Percentiles rank a stretch among this genome's conserved stretches.
Conservation (phyloP, 768 basidiomycete genomes). For the Obba rivulosa region DNA sequence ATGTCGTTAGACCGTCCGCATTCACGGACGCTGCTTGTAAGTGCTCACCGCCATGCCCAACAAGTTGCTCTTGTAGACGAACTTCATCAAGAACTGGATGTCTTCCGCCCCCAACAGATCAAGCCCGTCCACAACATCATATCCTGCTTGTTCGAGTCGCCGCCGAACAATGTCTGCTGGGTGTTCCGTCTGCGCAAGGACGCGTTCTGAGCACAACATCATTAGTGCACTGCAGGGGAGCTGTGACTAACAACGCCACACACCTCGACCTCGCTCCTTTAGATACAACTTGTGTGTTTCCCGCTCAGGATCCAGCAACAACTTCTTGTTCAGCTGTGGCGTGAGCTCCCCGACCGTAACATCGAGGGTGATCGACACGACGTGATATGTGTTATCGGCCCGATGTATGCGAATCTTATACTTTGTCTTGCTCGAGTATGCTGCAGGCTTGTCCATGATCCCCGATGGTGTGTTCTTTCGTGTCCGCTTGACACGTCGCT, state of each 20-base stretch:
- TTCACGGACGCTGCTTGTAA: too few species aligned
- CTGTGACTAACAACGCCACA: slow-evolving; percentile 22
- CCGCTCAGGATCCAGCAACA: slow-evolving; percentile 42
- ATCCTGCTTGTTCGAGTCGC: slow-evolving; percentile 85
- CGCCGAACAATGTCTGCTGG: slow-evolving; percentile 83
- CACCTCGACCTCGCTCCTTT: slow-evolving; percentile 72
- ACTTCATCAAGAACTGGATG: slow-evolving; percentile 80
- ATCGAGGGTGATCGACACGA: slow-evolving; percentile 55
- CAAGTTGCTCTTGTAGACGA: slow-evolving; percentile 79
- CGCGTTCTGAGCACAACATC: slow-evolving; percentile 53
- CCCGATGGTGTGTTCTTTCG: slow-evolving; percentile 2
- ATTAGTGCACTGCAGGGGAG: slow-evolving; percentile 2
- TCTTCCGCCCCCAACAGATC: slow-evolving; percentile 75
- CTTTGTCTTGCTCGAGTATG: slow-evolving; percentile 5
- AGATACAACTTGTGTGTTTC: slow-evolving; percentile 69
- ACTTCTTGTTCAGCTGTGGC: slow-evolving; percentile 52
- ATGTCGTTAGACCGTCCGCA: slow-evolving; percentile 1
- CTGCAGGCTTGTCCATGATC: not conserved
- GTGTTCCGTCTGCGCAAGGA: slow-evolving; percentile 73
- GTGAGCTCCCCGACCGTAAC: slow-evolving; percentile 69
- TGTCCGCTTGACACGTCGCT: slow-evolving; percentile 16
- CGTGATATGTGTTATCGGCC: slow-evolving; percentile 65
- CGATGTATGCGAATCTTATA: slow-evolving; percentile 76
- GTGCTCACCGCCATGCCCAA: slow-evolving; percentile 60
- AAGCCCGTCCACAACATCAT: slow-evolving; percentile 72